Percentiles rank a stretch among this genome's conserved stretches.
Conservation (phyloP, 257 asterid genomes). For the Dorcoceras hygrometricum region DNA sequence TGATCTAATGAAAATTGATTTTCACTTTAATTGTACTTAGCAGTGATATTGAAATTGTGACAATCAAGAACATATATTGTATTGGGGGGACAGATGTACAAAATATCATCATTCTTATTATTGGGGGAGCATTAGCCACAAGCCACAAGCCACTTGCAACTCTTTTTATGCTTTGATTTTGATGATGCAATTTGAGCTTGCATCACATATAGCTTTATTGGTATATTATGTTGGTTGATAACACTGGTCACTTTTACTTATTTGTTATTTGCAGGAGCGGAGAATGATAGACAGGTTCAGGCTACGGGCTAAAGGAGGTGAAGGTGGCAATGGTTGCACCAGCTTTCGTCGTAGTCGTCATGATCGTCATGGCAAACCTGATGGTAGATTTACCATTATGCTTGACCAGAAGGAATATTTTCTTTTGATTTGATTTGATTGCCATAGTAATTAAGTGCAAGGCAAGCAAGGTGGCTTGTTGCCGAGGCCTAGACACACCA, state of each 20-base stretch:
- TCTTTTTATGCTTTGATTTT: constrained; percentile 14
- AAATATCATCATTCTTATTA: too few relatives aligned
- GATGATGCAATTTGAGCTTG: constrained; percentile 4
- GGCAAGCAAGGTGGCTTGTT: not conserved
- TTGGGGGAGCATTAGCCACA: not conserved
- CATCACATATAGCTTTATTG: constrained; percentile 1
- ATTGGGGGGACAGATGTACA: not conserved
- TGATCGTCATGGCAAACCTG: constrained; percentile 81
- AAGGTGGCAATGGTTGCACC: constrained; percentile 90
- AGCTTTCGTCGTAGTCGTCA: constrained; percentile 82
- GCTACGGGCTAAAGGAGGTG: constrained; percentile 91
- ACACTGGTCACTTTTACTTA: constrained; percentile 2
- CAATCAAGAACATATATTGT: not conserved
- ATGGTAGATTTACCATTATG: constrained; percentile 51
- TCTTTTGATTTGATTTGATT: not conserved
- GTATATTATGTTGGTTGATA: not conserved
- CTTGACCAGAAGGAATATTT: constrained; percentile 11
- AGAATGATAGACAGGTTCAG: constrained; percentile 76
- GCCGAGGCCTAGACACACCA: not conserved
- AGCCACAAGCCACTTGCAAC: not conserved
- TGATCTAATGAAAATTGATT: not conserved
- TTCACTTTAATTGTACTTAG: not conserved
- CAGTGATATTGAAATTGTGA: not conserved
- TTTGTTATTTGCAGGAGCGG: constrained; percentile 60
- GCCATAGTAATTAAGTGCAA: not conserved